Base-by-base conservation (phyloP, 768 basidiomycete species). In the Collybia sordida region DNA sequence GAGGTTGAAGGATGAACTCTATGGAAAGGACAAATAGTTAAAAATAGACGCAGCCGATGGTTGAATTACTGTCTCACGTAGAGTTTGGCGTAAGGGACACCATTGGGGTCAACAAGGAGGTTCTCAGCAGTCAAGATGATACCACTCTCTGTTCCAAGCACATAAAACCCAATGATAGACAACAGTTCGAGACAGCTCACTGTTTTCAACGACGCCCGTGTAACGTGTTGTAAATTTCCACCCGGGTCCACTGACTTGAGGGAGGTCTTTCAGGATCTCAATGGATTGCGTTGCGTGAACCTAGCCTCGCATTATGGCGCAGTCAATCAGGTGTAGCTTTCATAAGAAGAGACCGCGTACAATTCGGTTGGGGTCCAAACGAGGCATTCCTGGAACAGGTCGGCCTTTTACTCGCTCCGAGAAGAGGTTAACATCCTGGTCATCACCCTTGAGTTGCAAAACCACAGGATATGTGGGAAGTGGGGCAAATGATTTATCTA, bases 381-480 rank as follows among this genome's bases (percentile, higher is more conserved):
- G 70, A 1, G 93, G 91, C 55, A 95, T 67, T 1, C 87, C 88
- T 0, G 88, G 84, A 17, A 85, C 66, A 7, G 73, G 52, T 50
- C 63, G 58, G 36, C 70, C 61, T 54, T 76, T 70, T 28, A 83
- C 59, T 24, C 71, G 70, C 24, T 81, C 73, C 19, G 78, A 71
- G 66, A 94, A 95, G 52, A 84, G 64, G 51, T 83, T 83, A 17
- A 93, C 75, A 47, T 93, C 90, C 42, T 79, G 73, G 49, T 73
- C 79, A 31, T 77, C 72, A 9, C 87, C 85, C 69, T 91, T 93
- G 61, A 92, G 75, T 23, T 66, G 70, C 4, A 94, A 76, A 0
- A 90, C 88, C 14, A 91, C 89, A 1, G 92, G 91, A 65, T 86
- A 95, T 0, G 92, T 93, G 7, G 93, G 92, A 59, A 94, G 74